Evolutionary conservation across 768 basidiomycete species (phyloP), one percentile per base, ranked within the genome.

Genomic region (Lactarius sp.): DNA sequence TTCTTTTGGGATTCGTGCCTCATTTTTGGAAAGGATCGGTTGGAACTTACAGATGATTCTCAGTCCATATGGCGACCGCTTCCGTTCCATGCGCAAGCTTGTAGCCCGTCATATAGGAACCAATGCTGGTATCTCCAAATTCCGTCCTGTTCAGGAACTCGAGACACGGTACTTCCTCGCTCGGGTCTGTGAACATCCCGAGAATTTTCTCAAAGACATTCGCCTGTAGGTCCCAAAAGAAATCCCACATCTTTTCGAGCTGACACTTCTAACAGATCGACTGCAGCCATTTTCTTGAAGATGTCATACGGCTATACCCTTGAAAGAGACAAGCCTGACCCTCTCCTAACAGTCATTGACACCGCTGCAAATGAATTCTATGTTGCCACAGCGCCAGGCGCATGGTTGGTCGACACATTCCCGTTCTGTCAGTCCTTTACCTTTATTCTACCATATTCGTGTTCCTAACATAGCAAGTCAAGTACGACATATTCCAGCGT

Each of bases 401-500:
- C 56, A 34, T 63, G 62, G 62, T 31, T 56, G 16, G 62, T 63
- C 3, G 62, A 63, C 22, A 41, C 56, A 16, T 47, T 63, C 49
- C 62, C 62, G 14, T 52, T 36, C 2, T 39, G 62, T 63, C 14
- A 5, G 56, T 41, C 31, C 16, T 14, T 52, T 18, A 16, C 14
- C 7, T 10, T 33, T 4, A 10, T 39, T 56, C 56, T 3, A 44
- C 16, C 12, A 10, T 13, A 22, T 16, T 33, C 9, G 50, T 41
- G 39, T 54, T 14, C 16, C 27, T 18, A 53, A 52, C 10, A 7
- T 4, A 16, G 13, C 37, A 33, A 14, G 6, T 36, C 10, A 47
- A 66, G 65, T 66, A 18, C 49, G 55, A 33, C 50, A 59, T 63
- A 34, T 70, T 5, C 70, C 70, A 6, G 56, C 34, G 7, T 71